Conservation (phyloP, 768 basidiomycete species). For the Amylocystis lapponica region DNA sequence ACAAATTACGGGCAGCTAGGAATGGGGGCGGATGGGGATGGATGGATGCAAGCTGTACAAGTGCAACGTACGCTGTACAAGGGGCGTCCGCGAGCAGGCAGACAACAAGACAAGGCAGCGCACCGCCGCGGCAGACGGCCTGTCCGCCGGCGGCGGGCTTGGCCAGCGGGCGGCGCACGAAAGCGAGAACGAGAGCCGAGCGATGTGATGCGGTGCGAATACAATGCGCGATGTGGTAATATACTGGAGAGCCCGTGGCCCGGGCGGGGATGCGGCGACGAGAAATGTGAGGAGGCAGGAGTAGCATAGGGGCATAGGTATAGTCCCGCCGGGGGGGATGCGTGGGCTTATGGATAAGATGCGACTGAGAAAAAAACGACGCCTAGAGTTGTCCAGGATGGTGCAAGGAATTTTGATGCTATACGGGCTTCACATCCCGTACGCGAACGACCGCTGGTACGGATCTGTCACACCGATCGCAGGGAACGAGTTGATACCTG, state of each 20-base stretch:
- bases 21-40: too few species aligned
- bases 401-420: background rate
- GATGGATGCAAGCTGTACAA: slow-evolving; percentile 19
- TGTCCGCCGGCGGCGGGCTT: too few species aligned
- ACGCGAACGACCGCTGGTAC: slow-evolving; percentile 73
- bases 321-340: slow-evolving; percentile 12
- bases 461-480: slow-evolving; percentile 54
- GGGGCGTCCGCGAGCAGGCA: slow-evolving; percentile 16
- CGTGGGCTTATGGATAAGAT: slow-evolving; percentile 3
- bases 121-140: too few species aligned
- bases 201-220: slow-evolving; percentile 23
- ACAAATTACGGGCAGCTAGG: slow-evolving; percentile 42
- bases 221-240: slow-evolving; percentile 35
- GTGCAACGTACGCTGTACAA: slow-evolving; percentile 29
- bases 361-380: slow-evolving; percentile 13
- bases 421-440: slow-evolving; percentile 61
- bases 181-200: slow-evolving; percentile 25
- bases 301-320: slow-evolving; percentile 21
- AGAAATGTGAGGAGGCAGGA: too few species aligned
- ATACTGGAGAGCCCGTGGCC: slow-evolving; percentile 28
- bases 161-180: background rate
- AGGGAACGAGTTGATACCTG: slow-evolving; percentile 50
- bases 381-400: slow-evolving; percentile 10
- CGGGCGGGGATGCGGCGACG: too few species aligned
- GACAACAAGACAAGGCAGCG: slow-evolving; percentile 13